Base-by-base conservation (phyloP, 2,329 filamentous ascomycete species). In the Thermomyces lanuginosus region DNA sequence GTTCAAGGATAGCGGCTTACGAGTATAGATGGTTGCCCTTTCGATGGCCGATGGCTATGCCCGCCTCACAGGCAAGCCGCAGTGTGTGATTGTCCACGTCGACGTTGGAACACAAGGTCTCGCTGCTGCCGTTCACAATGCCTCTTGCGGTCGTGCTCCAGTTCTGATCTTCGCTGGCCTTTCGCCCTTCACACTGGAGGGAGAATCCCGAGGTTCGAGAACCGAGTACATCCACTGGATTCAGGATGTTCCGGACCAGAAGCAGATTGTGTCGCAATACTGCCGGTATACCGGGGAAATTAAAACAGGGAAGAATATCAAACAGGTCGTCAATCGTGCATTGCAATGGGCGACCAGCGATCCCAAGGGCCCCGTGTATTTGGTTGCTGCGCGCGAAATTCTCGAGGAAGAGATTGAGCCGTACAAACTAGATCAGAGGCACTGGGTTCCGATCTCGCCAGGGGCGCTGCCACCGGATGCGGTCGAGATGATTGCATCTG, bases 141-240 rank as follows among this genome's bases (percentile, higher is more conserved):
- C 79, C 8, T 78, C 72, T 1, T 72, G 68, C 26, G 79, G 79
- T 1, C 66, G 79, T 25, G 73, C 73, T 0, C 79, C 80, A 0
- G 71, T 86, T 3, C 52, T 86, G 23, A 71, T 86, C 30, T 84
- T 86, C 40, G 79, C 79, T 1, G 79, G 79, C 4, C 56, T 84
- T 9, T 79, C 72, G 7, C 80, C 79, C 0, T 80, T 72, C 45
- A 84, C 79, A 0, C 64, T 75, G 16, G 76, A 83, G 40, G 79
- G 79, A 9, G 79, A 86, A 51, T 69, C 77, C 55, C 65, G 74
- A 1, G 79, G 79, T 8, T 74, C 66, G n/a, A 63, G 79, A 28
- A 83, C 77, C 1, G 80, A 86, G 51, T 84, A 80, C 47, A 84
- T 83, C 39, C 79, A 86, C 48, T 86, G 79, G 77, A 76, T 84